Evolutionary conservation across 352 stramenopile genomes (phyloP).

Genomic region (Halophytophthora polymorphica): DNA sequence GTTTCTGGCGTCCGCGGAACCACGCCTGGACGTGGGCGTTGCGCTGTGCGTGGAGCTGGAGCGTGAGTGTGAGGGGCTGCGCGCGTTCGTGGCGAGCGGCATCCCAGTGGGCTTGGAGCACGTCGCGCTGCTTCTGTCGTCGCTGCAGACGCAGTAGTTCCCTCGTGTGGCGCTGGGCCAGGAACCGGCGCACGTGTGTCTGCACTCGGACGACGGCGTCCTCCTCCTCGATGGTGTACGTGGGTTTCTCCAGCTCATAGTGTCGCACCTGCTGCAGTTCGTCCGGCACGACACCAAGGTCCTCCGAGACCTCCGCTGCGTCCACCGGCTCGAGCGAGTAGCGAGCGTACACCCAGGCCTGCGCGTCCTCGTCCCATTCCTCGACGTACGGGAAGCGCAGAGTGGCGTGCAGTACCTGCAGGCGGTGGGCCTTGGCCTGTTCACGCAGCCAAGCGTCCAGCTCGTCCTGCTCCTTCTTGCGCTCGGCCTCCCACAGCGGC

Average conservation of each 20-base stretch:
- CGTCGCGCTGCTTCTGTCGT: slow-evolving; percentile 21
- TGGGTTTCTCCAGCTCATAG: slow-evolving; percentile 36
- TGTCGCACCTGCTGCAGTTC: slow-evolving; percentile 18
- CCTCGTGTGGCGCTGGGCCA: slow-evolving; percentile 31
- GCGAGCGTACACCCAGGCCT: slow-evolving; percentile 43
- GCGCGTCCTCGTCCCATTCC: slow-evolving; percentile 48
- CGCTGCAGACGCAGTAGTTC: slow-evolving; percentile 27
- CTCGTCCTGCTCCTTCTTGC: slow-evolving; percentile 50
- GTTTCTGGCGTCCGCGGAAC: slow-evolving; percentile 15
- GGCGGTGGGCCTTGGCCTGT: slow-evolving; percentile 27
- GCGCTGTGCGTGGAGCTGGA: slow-evolving; percentile 18
- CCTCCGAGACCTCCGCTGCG: not conserved
- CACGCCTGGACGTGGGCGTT: slow-evolving; percentile 18
- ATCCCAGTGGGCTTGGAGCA: slow-evolving; percentile 45
- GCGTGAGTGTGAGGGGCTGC: slow-evolving; percentile 44
- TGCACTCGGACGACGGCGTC: slow-evolving; percentile 47
- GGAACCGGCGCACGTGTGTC: slow-evolving; percentile 30
- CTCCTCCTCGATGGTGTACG: slow-evolving; percentile 68
- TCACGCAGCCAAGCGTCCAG: slow-evolving; percentile 41
- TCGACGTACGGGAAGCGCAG: slow-evolving; percentile 58
- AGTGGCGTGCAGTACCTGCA: slow-evolving; percentile 31
- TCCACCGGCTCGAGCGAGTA: slow-evolving; percentile 11
- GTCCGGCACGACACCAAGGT: not conserved
- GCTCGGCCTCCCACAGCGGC: slow-evolving; percentile 60
- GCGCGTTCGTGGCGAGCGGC: slow-evolving; percentile 30